These are phyloP conservation scores for Amaranthus cruentus DNA, from an alignment of 148 eudicot genomes.

Conservation along the genomic window DNA sequence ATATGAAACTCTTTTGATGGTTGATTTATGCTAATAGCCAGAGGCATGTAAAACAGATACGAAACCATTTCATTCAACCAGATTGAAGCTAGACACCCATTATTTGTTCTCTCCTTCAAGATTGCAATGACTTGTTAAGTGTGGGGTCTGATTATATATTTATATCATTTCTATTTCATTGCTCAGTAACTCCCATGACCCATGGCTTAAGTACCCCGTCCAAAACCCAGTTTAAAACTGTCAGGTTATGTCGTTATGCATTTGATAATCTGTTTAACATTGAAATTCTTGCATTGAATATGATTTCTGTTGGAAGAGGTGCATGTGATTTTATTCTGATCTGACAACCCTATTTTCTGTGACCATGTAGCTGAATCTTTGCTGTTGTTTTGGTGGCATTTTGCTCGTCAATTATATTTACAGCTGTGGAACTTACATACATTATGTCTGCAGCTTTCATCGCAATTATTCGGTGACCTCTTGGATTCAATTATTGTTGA, in stretches of 20 bases:
- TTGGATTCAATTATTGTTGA: slow-evolving; percentile 79
- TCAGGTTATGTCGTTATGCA: neutral
- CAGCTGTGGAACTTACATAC: slow-evolving; percentile 8
- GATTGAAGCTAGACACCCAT: neutral
- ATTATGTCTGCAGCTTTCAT: slow-evolving; percentile 55
- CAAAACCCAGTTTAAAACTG: neutral
- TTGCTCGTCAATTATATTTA: neutral
- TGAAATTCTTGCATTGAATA: neutral
- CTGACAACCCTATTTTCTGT: neutral
- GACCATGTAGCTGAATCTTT: neutral
- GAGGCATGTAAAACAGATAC: neutral
- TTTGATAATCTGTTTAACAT: neutral
- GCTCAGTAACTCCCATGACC: neutral
- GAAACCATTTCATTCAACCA: neutral
- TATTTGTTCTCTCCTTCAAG: neutral
- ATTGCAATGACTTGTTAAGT: neutral
- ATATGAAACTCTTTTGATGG: neutral
- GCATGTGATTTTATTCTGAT: neutral
- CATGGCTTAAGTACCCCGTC: neutral
- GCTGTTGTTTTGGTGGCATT: neutral
- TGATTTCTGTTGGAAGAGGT: neutral
- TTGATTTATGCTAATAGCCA: neutral
- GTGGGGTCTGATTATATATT: neutral
- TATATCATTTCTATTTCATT: neutral
- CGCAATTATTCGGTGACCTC: slow-evolving; percentile 59